phyloP scores from a whole-genome alignment of 2,329 filamentous ascomycete genomes.

The Neonectria neomacrospora region DNA sequence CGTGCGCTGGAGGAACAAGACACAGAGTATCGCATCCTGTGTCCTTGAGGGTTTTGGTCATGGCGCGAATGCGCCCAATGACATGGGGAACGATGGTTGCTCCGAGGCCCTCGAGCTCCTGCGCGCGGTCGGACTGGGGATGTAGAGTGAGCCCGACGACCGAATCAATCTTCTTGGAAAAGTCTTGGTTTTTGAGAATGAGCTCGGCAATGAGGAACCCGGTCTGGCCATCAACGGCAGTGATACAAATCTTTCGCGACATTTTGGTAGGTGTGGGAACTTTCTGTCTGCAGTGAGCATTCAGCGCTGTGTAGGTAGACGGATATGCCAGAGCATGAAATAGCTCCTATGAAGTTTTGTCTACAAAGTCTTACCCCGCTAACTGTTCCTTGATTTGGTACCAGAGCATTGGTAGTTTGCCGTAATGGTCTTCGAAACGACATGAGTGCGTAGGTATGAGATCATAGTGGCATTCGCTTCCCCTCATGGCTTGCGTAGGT shows the following conservation, averaged over 20 bases:
- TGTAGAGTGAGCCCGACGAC: constrained; percentile 56
- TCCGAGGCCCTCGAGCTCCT: constrained; percentile 55
- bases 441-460: not conserved
- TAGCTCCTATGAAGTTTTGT: not conserved
- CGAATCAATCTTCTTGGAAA: constrained; percentile 54
- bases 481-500: not conserved
- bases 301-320: not conserved
- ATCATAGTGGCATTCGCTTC: not conserved
- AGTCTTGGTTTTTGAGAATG: constrained; percentile 55
- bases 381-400: no score
- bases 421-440: not conserved
- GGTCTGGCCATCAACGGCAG: constrained; percentile 61
- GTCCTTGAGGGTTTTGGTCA: constrained; percentile 54
- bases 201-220: constrained; percentile 63
- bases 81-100: constrained; percentile 55
- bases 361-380: not conserved
- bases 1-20: constrained; percentile 59
- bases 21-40: constrained; percentile 60
- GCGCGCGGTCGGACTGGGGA: constrained; percentile 50
- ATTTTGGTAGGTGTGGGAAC: constrained; percentile 41
- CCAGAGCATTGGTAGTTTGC: not conserved
- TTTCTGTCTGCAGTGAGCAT: not conserved
- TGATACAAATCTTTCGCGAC: constrained; percentile 61
- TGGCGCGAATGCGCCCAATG: constrained; percentile 52
- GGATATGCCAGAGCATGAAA: not conserved